A percentile compares a stretch with the other conserved stretches of the same genome.
These are phyloP conservation scores for Colletotrichum melonis DNA, from an alignment of 2,329 filamentous ascomycete genomes.

Conservation along the genomic window DNA sequence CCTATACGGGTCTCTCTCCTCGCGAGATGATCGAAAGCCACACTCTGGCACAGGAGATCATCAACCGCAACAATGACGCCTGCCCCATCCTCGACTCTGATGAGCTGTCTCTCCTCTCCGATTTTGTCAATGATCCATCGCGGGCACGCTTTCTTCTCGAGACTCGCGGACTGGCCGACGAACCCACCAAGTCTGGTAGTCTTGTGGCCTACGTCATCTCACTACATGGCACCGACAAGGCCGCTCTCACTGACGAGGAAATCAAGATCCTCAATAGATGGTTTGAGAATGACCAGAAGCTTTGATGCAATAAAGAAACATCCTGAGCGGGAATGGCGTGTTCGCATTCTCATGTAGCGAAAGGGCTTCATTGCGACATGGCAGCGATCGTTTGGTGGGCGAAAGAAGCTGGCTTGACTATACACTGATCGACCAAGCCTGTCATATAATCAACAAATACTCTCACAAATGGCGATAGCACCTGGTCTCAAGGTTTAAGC, in stretches of 20 bases:
- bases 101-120: conserved; percentile 21
- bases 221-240: conserved; percentile 24
- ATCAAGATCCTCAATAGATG: conserved; percentile 27
- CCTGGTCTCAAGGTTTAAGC: too few relatives aligned
- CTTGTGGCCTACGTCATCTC: conserved; percentile 31
- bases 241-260: conserved; percentile 26
- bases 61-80: conserved; percentile 34
- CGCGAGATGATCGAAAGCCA: conserved; percentile 32
- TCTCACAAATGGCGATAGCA: too few relatives aligned
- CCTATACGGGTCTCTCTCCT: conserved; percentile 34
- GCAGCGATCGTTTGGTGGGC: neutral
- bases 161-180: neutral
- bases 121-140: conserved; percentile 21
- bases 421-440: neutral
- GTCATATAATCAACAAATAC: neutral
- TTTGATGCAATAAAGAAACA: neutral
- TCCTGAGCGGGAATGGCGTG: neutral
- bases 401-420: neutral
- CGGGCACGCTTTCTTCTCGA: conserved; percentile 6
- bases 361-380: neutral
- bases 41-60: conserved; percentile 36
- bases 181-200: conserved; percentile 14
- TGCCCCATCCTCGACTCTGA: conserved; percentile 28
- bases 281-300: conserved; percentile 22
- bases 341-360: neutral